These are phyloP conservation scores for Vitis rupestris DNA, from an alignment of 164 flowering plant species.

Conservation along the genomic window DNA sequence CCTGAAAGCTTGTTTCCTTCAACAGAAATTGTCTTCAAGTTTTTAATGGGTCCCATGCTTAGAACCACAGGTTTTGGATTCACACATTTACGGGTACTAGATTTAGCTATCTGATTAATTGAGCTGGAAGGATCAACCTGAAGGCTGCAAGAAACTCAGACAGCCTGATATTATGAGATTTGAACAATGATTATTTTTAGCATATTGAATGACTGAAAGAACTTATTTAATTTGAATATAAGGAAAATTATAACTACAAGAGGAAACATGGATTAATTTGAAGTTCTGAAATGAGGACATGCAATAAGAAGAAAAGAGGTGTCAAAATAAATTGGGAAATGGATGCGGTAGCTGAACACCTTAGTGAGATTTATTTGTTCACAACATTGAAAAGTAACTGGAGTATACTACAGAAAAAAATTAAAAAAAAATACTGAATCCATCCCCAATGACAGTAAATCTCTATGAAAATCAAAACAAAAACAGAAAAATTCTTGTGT, in stretches of 20 bases:
- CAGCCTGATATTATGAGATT: not conserved
- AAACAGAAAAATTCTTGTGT: not conserved
- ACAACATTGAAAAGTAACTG: not conserved
- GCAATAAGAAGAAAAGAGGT: not conserved
- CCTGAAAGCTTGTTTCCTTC: slow-evolving; percentile 26
- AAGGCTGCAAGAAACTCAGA: slow-evolving; percentile 30
- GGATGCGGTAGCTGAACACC: not conserved
- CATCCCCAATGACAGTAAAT: not conserved
- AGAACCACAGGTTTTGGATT: slow-evolving; percentile 23
- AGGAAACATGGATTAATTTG: not conserved
- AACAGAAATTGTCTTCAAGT: slow-evolving; percentile 19
- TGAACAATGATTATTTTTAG: not conserved
- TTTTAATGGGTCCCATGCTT: slow-evolving; percentile 20
- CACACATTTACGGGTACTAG: slow-evolving; percentile 16
- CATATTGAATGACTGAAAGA: not conserved
- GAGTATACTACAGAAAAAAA: not conserved
- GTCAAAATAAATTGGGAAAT: not conserved
- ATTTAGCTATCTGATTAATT: slow-evolving; percentile 21
- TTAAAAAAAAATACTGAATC: not conserved
- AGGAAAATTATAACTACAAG: not conserved
- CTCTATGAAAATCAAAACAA: not conserved
- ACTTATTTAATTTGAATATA: not conserved
- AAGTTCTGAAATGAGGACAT: not conserved
- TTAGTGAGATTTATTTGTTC: not conserved
- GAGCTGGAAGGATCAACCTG: slow-evolving; percentile 23